These are phyloP conservation scores for Mycena sp. DNA, from an alignment of 1,284 basidiomycete genomes.

Conservation along the genomic window DNA sequence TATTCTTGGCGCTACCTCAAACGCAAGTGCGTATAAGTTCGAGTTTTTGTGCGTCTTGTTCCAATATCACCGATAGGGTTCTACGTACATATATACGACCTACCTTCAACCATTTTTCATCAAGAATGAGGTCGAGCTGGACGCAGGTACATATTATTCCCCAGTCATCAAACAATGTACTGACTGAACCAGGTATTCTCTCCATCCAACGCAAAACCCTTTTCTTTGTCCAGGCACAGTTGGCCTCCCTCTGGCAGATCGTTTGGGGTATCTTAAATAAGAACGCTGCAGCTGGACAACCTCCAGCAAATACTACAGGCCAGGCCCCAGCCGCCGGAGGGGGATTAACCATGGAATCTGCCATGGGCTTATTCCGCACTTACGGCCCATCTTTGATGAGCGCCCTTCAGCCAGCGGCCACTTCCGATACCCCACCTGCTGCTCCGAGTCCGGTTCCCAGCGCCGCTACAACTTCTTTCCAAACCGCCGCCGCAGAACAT, in stretches of 20 bases:
- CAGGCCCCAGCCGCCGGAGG: slow-evolving; percentile 23
- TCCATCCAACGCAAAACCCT: slow-evolving; percentile 62
- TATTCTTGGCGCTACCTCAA: slow-evolving; percentile 80
- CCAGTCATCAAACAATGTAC: not conserved
- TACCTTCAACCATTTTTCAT: slow-evolving; percentile 75
- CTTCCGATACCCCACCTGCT: slow-evolving; percentile 18
- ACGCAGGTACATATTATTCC: slow-evolving; percentile 57
- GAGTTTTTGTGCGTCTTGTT: slow-evolving; percentile 15
- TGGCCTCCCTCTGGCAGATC: slow-evolving; percentile 57
- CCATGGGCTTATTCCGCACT: slow-evolving; percentile 48
- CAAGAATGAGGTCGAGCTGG: slow-evolving; percentile 70
- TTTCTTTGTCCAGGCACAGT: slow-evolving; percentile 59
- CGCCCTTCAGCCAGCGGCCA: slow-evolving; percentile 24
- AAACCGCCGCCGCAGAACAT: slow-evolving; percentile 19
- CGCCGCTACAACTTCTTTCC: slow-evolving; percentile 20
- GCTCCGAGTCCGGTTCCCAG: slow-evolving; percentile 22
- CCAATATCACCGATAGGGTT: slow-evolving; percentile 59
- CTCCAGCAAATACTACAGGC: slow-evolving; percentile 29
- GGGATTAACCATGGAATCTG: slow-evolving; percentile 38
- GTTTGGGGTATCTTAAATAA: slow-evolving; percentile 56
- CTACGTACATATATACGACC: slow-evolving; percentile 73
- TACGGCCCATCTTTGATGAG: slow-evolving; percentile 47
- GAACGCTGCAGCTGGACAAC: slow-evolving; percentile 40
- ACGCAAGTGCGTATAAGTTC: slow-evolving; percentile 61
- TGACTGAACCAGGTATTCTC: slow-evolving; percentile 28